Evolutionary conservation across 805 yeast genomes (phyloP), one percentile per base, ranked within the genome.

Genomic region (Novakomyces olei): DNA sequence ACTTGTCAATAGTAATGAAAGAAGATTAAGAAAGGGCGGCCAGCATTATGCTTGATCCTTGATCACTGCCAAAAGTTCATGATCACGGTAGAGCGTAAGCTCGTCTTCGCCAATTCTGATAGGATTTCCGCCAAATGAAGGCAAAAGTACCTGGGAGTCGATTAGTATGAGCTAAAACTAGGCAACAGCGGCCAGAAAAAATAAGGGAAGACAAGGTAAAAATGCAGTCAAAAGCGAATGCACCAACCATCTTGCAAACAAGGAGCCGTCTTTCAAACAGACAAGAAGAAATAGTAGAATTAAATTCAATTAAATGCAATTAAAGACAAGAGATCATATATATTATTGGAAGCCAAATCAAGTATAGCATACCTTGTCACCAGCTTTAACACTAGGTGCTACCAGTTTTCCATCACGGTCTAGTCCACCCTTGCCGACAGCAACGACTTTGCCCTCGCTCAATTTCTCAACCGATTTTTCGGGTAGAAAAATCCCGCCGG

Each of bases 391-490:
- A 43, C 72, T 63, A 38, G 83, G 72, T 34, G 70, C 63, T 36
- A 79, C 63, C 41, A 70, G 54, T 48, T 72, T 62, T 42, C 96
- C 96, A 36, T 71, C 67, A 37, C 66, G 59, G 58, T 76, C 75
- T 37, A 72, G 59, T 51, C 67, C 64, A 44, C 98, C 98, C 35
- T 96, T 96, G 39, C 98, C 98, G 41, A 83, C 80, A 37, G 96
- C 85, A 42, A 85, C 58, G 33, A 85, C 96, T 35, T 72, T 72
- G 39, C 83, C 98, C 58, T 80, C 77, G 64, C 78, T 78, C 50
- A 81, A 68, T 61, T 85, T 88, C 55, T 79, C 85, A 47, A 75
- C 91, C 64, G 85, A 83, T 66, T 81, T 81, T 60, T 83, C 95
- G 40, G 96, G 96, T 44, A 83, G 74, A 59, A 70, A 78, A 49